A percentile compares a stretch with the other conserved stretches of the same genome.
Evolutionary conservation across 257 asterid genomes (phyloP).

Genomic region (Scutellaria barbata): DNA sequence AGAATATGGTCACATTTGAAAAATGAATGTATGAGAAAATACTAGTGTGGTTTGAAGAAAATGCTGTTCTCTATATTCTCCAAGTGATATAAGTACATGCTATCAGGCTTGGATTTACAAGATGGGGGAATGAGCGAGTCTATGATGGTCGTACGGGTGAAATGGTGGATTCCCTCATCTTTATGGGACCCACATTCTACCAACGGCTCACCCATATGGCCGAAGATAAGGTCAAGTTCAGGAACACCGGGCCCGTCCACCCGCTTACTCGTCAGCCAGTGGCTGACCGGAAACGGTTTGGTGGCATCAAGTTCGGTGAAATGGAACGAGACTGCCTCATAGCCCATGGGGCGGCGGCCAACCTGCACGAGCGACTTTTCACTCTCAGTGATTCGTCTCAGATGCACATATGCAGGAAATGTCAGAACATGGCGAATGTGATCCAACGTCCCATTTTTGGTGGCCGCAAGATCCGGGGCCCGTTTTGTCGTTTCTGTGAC

Average conservation of each 20-base stretch:
- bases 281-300: conserved; percentile 89
- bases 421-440: conserved; percentile 78
- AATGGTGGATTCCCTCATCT: conserved; percentile 61
- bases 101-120: conserved; percentile 76
- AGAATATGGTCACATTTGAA: neutral
- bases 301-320: conserved; percentile 92
- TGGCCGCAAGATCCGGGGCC: conserved; percentile 80
- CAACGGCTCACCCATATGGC: conserved; percentile 96
- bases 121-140: conserved; percentile 91
- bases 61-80: neutral
- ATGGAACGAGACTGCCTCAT: conserved; percentile 95
- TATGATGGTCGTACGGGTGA: conserved; percentile 85
- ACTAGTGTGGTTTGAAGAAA: neutral
- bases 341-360: conserved; percentile 93
- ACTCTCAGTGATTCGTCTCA: conserved; percentile 85
- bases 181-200: conserved; percentile 94
- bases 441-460: conserved; percentile 68
- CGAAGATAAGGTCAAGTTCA: conserved; percentile 88
- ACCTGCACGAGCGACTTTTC: conserved; percentile 89
- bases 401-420: conserved; percentile 84
- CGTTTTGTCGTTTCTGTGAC: conserved; percentile 80
- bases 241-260: conserved; percentile 93
- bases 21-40: neutral
- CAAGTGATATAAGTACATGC: conserved; percentile 18
- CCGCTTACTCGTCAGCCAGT: conserved; percentile 98